Evolutionary conservation across 148 eudicot species (phyloP), one percentile per base, ranked within the genome.

Genomic region (Rhododendron vialii): DNA sequence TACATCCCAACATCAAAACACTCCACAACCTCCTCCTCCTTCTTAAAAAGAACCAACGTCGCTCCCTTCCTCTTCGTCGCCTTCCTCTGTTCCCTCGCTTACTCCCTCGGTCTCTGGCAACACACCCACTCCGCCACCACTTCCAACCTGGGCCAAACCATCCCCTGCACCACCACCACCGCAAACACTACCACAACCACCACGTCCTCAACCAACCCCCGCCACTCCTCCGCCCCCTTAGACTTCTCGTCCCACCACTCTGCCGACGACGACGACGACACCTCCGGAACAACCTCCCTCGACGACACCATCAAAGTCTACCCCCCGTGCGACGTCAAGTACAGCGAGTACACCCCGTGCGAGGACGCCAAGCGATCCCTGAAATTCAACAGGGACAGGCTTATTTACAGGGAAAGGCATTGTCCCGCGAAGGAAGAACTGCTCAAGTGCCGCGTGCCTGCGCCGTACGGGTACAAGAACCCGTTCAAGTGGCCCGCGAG

Each of bases 401-500:
- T 91, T 50, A 88, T 90, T 14, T 95, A 89, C 85, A 86, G 95
- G n/a, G 98, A 95, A 80, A 74, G 98, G 65, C 98, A 95, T 67
- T 95, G 98, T 61, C 98, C 98, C 24, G 86, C 17, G 15, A 91
- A 88, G 36, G 2, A 10, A 22, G 98, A 95, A 82, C 63, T 84
- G n/a, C 73, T 89, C 8, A 92, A 91, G 86, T 95, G 98, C 47
- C 91, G 94, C 76, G 87, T 95, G 1, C 96, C 96, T 12, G 95
- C 98, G 14, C 95, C 96, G 1, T 75, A 85, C 81, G 96, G 96
- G 18, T 95, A 95, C 84, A 92, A 85, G 84, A 91, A 84, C 82
- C 98, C 95, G 87, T 94, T 94, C 84, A 87, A 85, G 88, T 95
- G 98, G 98, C 98, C 98, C n/a, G 15, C 53, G 61, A 92, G 96